Base-by-base conservation (phyloP, 148 eudicot genomes). In the Spergularia bocconei region DNA sequence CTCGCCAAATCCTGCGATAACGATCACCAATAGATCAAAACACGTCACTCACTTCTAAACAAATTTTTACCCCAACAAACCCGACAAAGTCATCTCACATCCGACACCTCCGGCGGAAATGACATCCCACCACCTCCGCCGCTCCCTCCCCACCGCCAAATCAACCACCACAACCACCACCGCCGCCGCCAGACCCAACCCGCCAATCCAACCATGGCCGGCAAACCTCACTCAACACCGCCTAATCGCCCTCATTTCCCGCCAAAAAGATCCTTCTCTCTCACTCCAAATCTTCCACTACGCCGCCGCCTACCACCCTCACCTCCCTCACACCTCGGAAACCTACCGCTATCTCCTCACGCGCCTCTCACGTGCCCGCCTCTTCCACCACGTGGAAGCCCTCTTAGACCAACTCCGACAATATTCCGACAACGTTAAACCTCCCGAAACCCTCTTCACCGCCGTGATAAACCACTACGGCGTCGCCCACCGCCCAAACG, bases 181-280 rank as follows among this genome's bases (percentile, higher is more conserved):
- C 63, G 75, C 83, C 48, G 75, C 91, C 71, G 80, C 78, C 86
- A 82, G 84, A 48, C 76, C 87, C 69, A 85, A 90, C 33, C 92
- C 97, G 36, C 97, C 97, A 14, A 87, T 88, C 80, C 76, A 86
- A 71, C 94, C 92, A 67, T 93, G 97, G 97, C 98, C 98, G 38
- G 77, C 80, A 68, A 73, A 80, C 55, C 92, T 93, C 73, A 75
- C 78, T 64, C 87, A 83, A 0, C 86, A 81, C 74, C 90, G 86
- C 77, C 89, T 93, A 50, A 73, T 79, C 16, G 78, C 89, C 53
- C 86, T 93, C 41, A 86, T 93, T 82, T 78, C 81, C 74, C 84
- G 83, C 75, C 97, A 93, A 78, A 85, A 87, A 65, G 88, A 88
- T 78, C 91, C 90, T 50, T 87, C 84, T 41, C 85, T 89, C 13